A percentile compares a stretch with the other conserved stretches of the same genome.
Evolutionary conservation across 2,329 filamentous ascomycete species (phyloP).

Genomic region (Davidsoniella virescens): DNA sequence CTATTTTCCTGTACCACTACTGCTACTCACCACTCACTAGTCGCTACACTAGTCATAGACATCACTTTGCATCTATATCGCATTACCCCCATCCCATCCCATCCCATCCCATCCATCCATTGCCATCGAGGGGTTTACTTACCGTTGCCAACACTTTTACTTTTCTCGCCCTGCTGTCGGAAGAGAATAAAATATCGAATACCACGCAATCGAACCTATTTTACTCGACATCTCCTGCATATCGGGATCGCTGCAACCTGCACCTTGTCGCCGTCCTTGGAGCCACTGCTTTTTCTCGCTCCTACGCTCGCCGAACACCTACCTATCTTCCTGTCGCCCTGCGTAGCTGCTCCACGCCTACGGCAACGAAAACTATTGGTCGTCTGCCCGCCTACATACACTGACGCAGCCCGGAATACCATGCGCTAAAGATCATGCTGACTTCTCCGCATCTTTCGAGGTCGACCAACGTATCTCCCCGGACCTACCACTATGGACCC

Average conservation of each 20-base stretch:
- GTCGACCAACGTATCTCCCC: conserved; percentile 9
- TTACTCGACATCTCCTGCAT: too few species aligned
- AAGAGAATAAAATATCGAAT: too few species aligned
- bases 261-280: not conserved
- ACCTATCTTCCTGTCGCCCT: not conserved
- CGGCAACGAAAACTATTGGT: not conserved
- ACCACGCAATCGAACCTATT: too few species aligned
- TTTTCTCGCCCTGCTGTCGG: too few species aligned
- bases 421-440: conserved; percentile 12
- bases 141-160: too few species aligned
- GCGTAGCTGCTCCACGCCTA: not conserved
- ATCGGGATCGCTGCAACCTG: not conserved
- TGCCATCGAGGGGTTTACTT: too few species aligned
- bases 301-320: not conserved
- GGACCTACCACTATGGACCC: conserved; percentile 11
- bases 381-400: not conserved
- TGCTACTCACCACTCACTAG: too few species aligned
- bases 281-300: not conserved
- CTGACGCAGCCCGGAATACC: conserved; percentile 1
- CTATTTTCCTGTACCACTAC: too few species aligned
- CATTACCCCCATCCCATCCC: too few species aligned
- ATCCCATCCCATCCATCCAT: too few species aligned
- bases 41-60: too few species aligned
- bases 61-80: too few species aligned
- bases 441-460: conserved; percentile 12